Base-by-base conservation (phyloP, 495 filamentous ascomycete genomes). In the Penicillium riverlandense region DNA sequence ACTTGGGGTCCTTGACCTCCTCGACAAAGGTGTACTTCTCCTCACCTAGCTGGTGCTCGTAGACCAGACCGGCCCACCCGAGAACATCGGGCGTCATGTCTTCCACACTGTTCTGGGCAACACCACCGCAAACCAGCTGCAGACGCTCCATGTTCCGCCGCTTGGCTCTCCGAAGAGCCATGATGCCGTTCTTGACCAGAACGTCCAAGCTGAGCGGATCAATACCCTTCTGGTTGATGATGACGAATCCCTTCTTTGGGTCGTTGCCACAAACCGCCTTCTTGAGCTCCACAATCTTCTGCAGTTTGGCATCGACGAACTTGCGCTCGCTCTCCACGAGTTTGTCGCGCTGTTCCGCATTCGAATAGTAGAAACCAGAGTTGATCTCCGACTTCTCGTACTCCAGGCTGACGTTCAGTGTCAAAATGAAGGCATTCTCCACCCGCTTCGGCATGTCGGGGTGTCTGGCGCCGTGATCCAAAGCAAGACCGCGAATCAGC, bases 341-440 rank as follows among this genome's bases (percentile, higher is more conserved):
- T 71, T 96, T 97, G 48, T 97, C 92, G 42, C 92, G 77, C 70
- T 99, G 92, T 41, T 95, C 88, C 29, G 92, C 92, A 54, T 82
- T 92, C 6, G 88, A 95, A 71, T 99, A 99, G 74, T 95, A 99
- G 77, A 99, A 99, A 38, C 90, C 83, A 22, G 90, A 96, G 74
- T 99, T 99, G 66, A 99, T 92, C 69, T 99, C 92, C 0, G 90
- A 90, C 72, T 99, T 99, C 67, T 99, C 92, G 57, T 97, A 99
- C 64, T 99, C 92, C 37, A 99, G 66, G 58, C 88, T 95, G 62
- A 99, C 92, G 53, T 99, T 99, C 50, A 99, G 70, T 4, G 88
- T 91, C 38, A 99, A 75, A 58, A 99, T 96, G 61, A 81, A 88
- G 11, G 94, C 94, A 56, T 99, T 96, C 65, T 95, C 86, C 11